phyloP scores from a whole-genome alignment of 768 basidiomycete genomes.

The Candolleomyces aberdarensis region DNA sequence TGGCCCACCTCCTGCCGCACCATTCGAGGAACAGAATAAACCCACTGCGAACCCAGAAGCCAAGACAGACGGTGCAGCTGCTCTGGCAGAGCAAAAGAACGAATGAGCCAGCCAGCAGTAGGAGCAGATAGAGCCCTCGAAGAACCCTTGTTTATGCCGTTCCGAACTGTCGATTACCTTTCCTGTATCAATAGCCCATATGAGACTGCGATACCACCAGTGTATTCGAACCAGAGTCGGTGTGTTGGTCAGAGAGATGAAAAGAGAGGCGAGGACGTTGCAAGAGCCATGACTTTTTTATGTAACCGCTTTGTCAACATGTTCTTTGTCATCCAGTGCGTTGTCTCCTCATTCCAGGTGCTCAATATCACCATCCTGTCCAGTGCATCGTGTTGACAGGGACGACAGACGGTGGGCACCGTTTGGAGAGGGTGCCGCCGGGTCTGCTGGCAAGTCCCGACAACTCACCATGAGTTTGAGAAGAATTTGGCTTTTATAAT shows the following conservation, averaged over 20 bases:
- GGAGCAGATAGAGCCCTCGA: neutral
- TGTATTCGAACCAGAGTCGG: constrained; percentile 4
- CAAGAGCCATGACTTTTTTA: constrained; percentile 17
- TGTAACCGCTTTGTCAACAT: constrained; percentile 28
- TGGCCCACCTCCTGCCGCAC: neutral
- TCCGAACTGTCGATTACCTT: neutral
- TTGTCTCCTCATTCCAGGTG: neutral
- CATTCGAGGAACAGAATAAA: neutral
- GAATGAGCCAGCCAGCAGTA: neutral
- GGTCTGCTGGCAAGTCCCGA: no score
- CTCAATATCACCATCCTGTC: neutral
- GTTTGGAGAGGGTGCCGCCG: no score
- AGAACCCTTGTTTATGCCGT: neutral
- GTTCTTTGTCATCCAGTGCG: constrained; percentile 26
- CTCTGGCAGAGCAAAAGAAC: constrained; percentile 1
- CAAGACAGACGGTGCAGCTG: neutral
- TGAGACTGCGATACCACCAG: neutral
- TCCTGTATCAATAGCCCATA: neutral
- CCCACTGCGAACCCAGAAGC: neutral
- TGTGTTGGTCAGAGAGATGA: constrained; percentile 10
- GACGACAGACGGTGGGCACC: no score
- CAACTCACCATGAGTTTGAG: no score
- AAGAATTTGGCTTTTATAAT: no score
- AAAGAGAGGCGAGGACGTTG: constrained; percentile 14
- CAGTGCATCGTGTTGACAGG: no score